Evolutionary conservation across 176 grass and related monocot genomes (phyloP).

Genomic region (Lolium rigidum): DNA sequence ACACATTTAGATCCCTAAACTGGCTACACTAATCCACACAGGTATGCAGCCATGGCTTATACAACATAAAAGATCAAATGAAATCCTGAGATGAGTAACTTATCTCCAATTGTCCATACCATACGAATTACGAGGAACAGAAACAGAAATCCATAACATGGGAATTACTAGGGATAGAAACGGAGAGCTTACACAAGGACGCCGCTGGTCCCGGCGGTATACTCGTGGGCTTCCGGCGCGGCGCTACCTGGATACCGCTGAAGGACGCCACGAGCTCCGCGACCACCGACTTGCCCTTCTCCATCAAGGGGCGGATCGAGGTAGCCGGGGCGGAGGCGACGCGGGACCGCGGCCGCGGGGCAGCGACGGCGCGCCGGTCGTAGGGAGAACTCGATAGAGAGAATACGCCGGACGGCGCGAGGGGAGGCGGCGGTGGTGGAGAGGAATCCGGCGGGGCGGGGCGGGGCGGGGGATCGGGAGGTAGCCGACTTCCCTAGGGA

Average conservation of each 20-base stretch:
- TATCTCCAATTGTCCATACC: neutral
- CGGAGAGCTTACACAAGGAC: slow-evolving; percentile 53
- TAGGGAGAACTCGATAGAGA: too few species aligned
- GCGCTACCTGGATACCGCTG: slow-evolving; percentile 54
- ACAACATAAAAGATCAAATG: neutral
- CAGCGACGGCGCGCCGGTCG: neutral
- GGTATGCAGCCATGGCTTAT: neutral
- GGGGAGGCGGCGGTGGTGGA: neutral
- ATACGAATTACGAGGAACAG: neutral
- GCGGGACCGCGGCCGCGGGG: neutral
- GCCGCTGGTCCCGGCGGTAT: neutral
- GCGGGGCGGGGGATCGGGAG: neutral
- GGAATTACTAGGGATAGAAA: neutral
- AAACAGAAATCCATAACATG: neutral
- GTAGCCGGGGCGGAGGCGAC: neutral
- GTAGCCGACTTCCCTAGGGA: neutral
- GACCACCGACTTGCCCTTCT: slow-evolving; percentile 58
- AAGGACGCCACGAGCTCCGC: slow-evolving; percentile 60
- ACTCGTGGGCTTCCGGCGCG: slow-evolving; percentile 31
- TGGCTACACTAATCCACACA: neutral
- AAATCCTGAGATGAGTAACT: neutral
- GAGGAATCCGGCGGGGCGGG: neutral
- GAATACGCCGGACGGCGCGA: too few species aligned
- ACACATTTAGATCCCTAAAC: neutral
- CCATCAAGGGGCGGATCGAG: slow-evolving; percentile 43